Base-by-base conservation (phyloP, 225 moss, liverwort and hornwort species). In the Sphagnum tenellum region DNA sequence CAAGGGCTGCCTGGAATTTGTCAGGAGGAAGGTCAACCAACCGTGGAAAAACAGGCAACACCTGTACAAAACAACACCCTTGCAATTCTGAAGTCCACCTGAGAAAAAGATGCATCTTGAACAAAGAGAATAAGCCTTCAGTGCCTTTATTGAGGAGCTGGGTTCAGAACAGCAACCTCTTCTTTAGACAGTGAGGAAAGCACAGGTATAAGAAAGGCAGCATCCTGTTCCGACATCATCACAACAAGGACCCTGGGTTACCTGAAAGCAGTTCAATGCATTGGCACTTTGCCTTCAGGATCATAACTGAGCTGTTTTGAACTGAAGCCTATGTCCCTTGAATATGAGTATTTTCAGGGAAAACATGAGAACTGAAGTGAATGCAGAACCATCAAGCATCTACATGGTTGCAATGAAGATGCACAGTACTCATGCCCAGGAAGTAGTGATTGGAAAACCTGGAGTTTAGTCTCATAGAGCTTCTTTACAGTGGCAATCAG, bases 121-220 rank as follows among this genome's bases (percentile, higher is more conserved):
- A 29, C 29, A 29, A 29, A 29, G 29, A 29, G 29, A 29, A 29
- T 29, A 29, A 29, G 29, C 29, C 29, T 29, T 29, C 29, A 29
- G 29, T 29, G 29, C 29, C 29, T 29, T 29, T 1, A 29, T 29
- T 29, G 29, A 29, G 29, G 29, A 29, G 29, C 29, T 29, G 29
- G 29, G 29, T 29, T 29, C 29, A 29, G 29, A 29, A 29, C 29
- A 29, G 4, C 74, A 64, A 99, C 98, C 98, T 99, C 93, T 60
- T 99, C 98, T 81, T 93, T 93, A 55, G 93, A 87, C 62, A 93
- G 73, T 64, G 93, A 99, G 48, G 98, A 93, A 77, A 99, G 85
- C 63, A 99, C 89, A 53, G 98, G 98, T 76, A 99, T 99, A 3
- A 99, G 93, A 66, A 90, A 90, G 46, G 81, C 89, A 50, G 98